Evolutionary conservation across 768 basidiomycete genomes (phyloP), one percentile per base, ranked within the genome.

Genomic region (Mrakia blollopis): DNA sequence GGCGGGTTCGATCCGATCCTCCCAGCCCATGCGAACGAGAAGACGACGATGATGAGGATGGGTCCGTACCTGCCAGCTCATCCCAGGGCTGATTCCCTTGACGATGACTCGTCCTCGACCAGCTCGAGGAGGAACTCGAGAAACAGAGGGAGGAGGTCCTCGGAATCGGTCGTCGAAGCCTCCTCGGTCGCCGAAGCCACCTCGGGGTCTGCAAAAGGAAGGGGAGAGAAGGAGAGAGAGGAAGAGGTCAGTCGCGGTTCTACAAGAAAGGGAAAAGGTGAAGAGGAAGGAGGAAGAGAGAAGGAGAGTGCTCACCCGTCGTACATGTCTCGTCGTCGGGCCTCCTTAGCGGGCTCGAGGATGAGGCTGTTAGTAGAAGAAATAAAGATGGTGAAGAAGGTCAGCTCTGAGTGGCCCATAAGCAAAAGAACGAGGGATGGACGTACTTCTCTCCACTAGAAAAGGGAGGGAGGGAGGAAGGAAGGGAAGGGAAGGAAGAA

Each of bases 331-430:
- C 93, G 88, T 79, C 92, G 90, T 74, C 91, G 91, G 30, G 93
- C 90, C 81, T 98, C 95, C 84, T 96, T 95, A 11, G 96, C 94
- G 81, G 94, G 94, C 83, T 99, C 93, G 63, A 99, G 94, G 21
- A 97, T 91, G 79, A 99, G 92, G 82, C 95, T 97, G 80, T 6
- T 23, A 25, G 72, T n/a, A 44, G 52, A 50, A 39, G 6, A 28
- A 21, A n/a, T n/a, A 74, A 7, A 60, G 63, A 57, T 78, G 30
- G 76, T 21, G 47, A 2, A 9, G 16, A 16, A 3, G 14, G 63
- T 60, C 2, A 39, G 68, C 63, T 50, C 47, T 9, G 13, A n/a
- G 35, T 28, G 18, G 28, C 32, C 47, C 44, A 4, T 2, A 63
- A 61, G 11, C 1, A n/a, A 37, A 13, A 39, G 21, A 30, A 25